Evolutionary conservation across 2,329 filamentous ascomycete genomes (phyloP), one percentile per base, ranked within the genome.

Genomic region (Alternaria hordeiaustralica): DNA sequence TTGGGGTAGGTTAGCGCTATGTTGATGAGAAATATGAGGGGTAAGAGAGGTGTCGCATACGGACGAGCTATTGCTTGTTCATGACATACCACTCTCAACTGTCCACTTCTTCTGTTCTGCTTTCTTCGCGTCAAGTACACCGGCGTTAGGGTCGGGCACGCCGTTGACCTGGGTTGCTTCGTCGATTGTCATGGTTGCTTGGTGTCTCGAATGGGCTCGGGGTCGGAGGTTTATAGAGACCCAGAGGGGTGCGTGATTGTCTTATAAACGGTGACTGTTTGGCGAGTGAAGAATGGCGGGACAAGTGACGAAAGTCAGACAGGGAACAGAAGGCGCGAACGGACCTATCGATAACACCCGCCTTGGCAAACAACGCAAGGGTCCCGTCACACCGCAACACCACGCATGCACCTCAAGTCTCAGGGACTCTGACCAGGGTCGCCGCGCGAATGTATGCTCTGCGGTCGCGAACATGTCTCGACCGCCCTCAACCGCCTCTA

Each of bases 61-160:
- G 74, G 63, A 63, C 65, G 63, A 68, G 71, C 69, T 65, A 56
- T 60, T 46, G 58, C 51, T 64, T 63, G 26, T 66, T 75, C 65
- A 72, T 61, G 60, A 82, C 81, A 76, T 83, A 84, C 82, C 82
- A 61, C 79, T 82, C 64, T 83, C 78, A 63, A 82, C 80, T 28
- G 80, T 81, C 83, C 83, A 85, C 33, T 57, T 54, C 30, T 54
- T 46, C 41, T 55, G 21, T 47, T 68, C 55, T 45, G 65, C 64
- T 30, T 70, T 67, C 13, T 73, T 77, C 57, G 64, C 66, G 68
- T 73, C 75, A 26, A 80, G 67, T 33, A 80, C 67, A 58, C 79
- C 79, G 26, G 81, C 80, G 18, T 67, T 66, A 41, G 79, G 73
- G 53, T 73, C 61, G 20, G 80, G 73, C 44, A 79, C 70, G 56